A percentile compares a stretch with the other conserved stretches of the same genome.
Evolutionary conservation across 164 flowering plant species (phyloP).

Genomic region (Umbilicus rupestris): DNA sequence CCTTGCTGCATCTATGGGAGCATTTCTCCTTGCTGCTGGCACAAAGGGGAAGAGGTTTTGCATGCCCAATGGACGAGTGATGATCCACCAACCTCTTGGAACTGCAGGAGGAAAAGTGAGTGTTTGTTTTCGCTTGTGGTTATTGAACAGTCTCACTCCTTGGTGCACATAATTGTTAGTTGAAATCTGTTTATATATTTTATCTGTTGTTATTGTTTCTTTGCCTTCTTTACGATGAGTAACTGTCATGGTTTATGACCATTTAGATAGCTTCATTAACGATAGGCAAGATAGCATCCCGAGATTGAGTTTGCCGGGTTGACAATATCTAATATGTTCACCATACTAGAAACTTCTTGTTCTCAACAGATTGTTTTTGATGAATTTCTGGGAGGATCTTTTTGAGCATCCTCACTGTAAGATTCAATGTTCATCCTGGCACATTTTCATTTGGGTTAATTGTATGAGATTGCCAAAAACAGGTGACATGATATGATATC

Average conservation of each 20-base stretch:
- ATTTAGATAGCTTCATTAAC: not conserved
- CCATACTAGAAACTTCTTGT: too few species aligned
- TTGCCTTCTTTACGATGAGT: not conserved
- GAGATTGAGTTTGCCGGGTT: not conserved
- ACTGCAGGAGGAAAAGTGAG: slow-evolving; percentile 68
- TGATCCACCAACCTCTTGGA: slow-evolving; percentile 92
- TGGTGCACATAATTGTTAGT: not conserved
- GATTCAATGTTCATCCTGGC: too few species aligned
- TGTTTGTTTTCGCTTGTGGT: slow-evolving; percentile 12
- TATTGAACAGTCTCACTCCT: not conserved
- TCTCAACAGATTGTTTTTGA: too few species aligned
- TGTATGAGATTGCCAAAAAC: not conserved
- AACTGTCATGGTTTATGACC: not conserved
- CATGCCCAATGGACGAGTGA: slow-evolving; percentile 93
- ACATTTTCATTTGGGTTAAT: not conserved
- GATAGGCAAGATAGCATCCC: not conserved
- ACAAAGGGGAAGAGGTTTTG: slow-evolving; percentile 86
- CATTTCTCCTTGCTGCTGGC: slow-evolving; percentile 89
- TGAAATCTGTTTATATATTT: not conserved
- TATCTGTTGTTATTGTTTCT: not conserved
- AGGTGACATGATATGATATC: not conserved
- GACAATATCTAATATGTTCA: not conserved
- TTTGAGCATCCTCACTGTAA: too few species aligned
- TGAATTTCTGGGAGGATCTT: too few species aligned
- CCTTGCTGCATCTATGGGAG: slow-evolving; percentile 97